phyloP scores from a whole-genome alignment of 108 stramenopile species.

The Nitzschia sp. region DNA sequence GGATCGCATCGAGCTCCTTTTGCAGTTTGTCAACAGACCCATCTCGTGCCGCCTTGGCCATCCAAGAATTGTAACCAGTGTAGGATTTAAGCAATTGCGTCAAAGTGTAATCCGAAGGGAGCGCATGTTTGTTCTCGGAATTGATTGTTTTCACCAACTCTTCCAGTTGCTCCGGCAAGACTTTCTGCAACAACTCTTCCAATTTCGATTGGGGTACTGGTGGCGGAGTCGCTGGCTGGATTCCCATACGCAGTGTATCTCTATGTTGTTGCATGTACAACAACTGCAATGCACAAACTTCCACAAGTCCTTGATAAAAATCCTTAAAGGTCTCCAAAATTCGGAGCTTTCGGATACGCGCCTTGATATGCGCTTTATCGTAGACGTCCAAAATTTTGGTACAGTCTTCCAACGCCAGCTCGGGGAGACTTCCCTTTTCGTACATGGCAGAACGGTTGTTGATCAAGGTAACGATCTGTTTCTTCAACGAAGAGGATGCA shows the following conservation, averaged over 20 bases:
- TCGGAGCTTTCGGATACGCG: conserved; percentile 76
- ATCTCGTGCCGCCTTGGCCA: conserved; percentile 70
- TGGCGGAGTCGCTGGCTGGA: conserved; percentile 61
- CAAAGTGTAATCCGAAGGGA: conserved; percentile 82
- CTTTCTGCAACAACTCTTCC: conserved; percentile 69
- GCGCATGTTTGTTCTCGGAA: conserved; percentile 21
- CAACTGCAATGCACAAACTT: conserved; percentile 83
- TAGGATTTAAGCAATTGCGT: conserved; percentile 76
- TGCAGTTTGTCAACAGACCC: conserved; percentile 54
- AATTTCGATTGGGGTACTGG: conserved; percentile 83
- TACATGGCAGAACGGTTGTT: conserved; percentile 95
- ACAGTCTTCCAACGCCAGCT: conserved; percentile 84
- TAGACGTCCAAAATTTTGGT: conserved; percentile 53
- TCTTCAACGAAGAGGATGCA: conserved; percentile 47
- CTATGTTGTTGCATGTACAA: conserved; percentile 85
- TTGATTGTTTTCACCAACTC: conserved; percentile 24
- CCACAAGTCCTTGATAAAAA: conserved; percentile 60
- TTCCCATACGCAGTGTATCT: conserved; percentile 71
- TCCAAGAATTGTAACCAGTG: conserved; percentile 86
- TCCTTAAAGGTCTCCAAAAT: conserved; percentile 63
- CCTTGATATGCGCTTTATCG: conserved; percentile 73
- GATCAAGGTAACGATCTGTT: conserved; percentile 79
- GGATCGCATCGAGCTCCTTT: conserved; percentile 39
- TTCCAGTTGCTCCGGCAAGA: conserved; percentile 71
- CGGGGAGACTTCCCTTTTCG: conserved; percentile 82